phyloP scores from a whole-genome alignment of 129 eudicot genomes.

The carrot (Daucus carota) region DH1_v3.0 NC_030384.2:38630001-38630500 shows the following conservation, averaged over 20 bases:
- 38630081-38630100: not conserved
- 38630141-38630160: not conserved
- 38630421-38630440: not conserved
- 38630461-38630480: not conserved
- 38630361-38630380: not conserved
- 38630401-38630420: not conserved
- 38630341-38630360: not conserved
- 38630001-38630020: conserved; percentile 28
- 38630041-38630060: conserved; percentile 29
- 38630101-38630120: not conserved
- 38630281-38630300: not conserved
- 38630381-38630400: not conserved
- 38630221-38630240: not conserved
- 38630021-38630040: conserved; percentile 29
- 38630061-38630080: conserved; percentile 2
- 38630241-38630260: not conserved
- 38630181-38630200: not conserved
- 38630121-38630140: conserved; percentile 4
- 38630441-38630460: not conserved
- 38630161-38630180: not conserved
- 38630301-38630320: not conserved
- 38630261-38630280: not conserved
- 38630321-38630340: not conserved
- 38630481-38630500: not conserved
- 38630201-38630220: not conserved